Evolutionary conservation across 306 rosid species (phyloP).

Genomic region (Sechiopsis laciniata): DNA sequence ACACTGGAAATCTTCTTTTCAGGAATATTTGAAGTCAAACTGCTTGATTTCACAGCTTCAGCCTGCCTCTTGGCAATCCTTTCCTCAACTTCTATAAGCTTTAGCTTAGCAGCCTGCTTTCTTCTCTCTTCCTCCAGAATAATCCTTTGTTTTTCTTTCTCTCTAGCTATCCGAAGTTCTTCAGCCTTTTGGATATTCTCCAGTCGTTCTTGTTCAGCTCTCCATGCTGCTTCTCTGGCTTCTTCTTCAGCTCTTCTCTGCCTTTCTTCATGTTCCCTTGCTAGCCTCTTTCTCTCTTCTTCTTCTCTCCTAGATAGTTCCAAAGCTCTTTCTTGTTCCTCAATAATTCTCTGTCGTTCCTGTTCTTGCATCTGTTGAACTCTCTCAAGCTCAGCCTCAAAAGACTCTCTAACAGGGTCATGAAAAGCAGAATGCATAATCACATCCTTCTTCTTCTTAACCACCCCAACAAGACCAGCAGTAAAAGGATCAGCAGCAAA

Average conservation of each 20-base stretch:
- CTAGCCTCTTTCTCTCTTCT: conserved; percentile 62
- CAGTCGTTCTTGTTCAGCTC: conserved; percentile 75
- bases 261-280: conserved; percentile 78
- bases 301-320: conserved; percentile 83
- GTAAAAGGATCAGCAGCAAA: conserved; percentile 65
- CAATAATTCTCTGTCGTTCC: conserved; percentile 70
- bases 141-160: conserved; percentile 70
- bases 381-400: conserved; percentile 98
- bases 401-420: conserved; percentile 91
- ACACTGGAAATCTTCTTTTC: conserved; percentile 45
- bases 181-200: conserved; percentile 71
- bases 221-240: conserved; percentile 92
- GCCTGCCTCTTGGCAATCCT: conserved; percentile 78
- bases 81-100: conserved; percentile 86
- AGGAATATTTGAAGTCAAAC: conserved; percentile 31
- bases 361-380: conserved; percentile 96
- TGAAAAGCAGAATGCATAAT: conserved; percentile 67
- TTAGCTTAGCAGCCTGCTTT: conserved; percentile 85
- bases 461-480: conserved; percentile 58
- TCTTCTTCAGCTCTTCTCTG: conserved; percentile 83
- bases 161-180: conserved; percentile 73
- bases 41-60: conserved; percentile 42
- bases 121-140: conserved; percentile 84
- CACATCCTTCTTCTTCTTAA: conserved; percentile 81
- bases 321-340: conserved; percentile 77